phyloP scores from a whole-genome alignment of 2,329 filamentous ascomycete species.

The Acrodontium crateriforme region DNA sequence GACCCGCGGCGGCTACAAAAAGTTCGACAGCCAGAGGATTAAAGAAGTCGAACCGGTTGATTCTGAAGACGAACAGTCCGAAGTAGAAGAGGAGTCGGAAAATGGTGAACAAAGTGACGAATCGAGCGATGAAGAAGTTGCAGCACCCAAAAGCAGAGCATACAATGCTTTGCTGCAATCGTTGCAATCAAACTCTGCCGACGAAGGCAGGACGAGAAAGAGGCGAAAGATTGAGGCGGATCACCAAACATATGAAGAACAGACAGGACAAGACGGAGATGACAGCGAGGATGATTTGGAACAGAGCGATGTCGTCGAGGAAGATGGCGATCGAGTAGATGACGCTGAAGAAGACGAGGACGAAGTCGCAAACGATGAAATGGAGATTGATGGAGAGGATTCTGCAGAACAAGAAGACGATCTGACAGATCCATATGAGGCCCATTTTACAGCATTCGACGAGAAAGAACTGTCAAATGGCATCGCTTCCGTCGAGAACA shows the following conservation, averaged over 20 bases:
- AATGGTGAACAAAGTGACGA: slow-evolving; percentile 14
- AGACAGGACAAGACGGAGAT: too few species aligned
- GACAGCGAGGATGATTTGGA: slow-evolving; percentile 23
- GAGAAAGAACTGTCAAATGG: slow-evolving; percentile 43
- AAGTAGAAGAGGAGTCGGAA: slow-evolving; percentile 11
- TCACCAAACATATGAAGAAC: too few species aligned
- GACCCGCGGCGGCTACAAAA: slow-evolving; percentile 19
- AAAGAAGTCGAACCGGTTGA: slow-evolving; percentile 17
- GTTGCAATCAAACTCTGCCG: slow-evolving; percentile 30
- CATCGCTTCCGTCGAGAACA: slow-evolving; percentile 32
- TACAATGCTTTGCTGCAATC: slow-evolving; percentile 46
- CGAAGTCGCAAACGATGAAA: slow-evolving; percentile 26
- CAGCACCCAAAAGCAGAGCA: slow-evolving; percentile 23
- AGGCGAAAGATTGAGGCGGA: slow-evolving; percentile 36
- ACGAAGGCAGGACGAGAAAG: slow-evolving; percentile 35
- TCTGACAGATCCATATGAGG: slow-evolving; percentile 58
- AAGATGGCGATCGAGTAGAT: slow-evolving; percentile 24
- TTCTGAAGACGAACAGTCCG: slow-evolving; percentile 5
- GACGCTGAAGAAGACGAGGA: slow-evolving; percentile 30
- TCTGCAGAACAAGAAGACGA: slow-evolving; percentile 14
- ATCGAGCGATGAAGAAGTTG: slow-evolving; percentile 20
- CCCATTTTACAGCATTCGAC: slow-evolving; percentile 60
- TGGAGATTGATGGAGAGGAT: slow-evolving; percentile 24
- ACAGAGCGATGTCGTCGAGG: slow-evolving; percentile 26
- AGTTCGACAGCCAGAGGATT: slow-evolving; percentile 22